These are phyloP conservation scores for Neurospora tetraspora DNA, from an alignment of 495 filamentous ascomycete species.

Conservation along the genomic window DNA sequence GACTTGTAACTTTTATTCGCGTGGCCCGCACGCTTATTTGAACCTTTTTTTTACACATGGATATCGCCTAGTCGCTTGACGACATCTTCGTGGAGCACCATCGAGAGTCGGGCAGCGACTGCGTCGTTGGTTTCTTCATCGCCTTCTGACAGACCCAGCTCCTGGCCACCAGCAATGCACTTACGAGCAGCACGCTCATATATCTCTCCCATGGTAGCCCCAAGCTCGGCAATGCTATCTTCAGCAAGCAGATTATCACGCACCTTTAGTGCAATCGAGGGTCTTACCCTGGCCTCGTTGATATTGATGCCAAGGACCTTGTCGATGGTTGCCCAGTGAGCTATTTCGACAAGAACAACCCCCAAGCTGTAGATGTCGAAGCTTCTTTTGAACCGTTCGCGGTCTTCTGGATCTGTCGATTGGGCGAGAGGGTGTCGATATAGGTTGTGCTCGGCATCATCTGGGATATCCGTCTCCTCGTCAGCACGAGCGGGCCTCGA, in stretches of 20 bases:
- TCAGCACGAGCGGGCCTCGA: slow-evolving; percentile 38
- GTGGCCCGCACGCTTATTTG: background rate
- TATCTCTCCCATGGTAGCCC: slow-evolving; percentile 22
- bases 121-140: slow-evolving; percentile 27
- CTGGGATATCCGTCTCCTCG: slow-evolving; percentile 43
- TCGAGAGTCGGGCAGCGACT: slow-evolving; percentile 20
- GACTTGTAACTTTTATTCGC: background rate
- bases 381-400: slow-evolving; percentile 34
- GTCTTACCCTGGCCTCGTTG: slow-evolving; percentile 13
- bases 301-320: slow-evolving; percentile 30
- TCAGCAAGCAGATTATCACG: slow-evolving; percentile 17
- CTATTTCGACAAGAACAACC: slow-evolving; percentile 44
- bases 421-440: slow-evolving; percentile 41
- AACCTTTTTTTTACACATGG: slow-evolving; percentile 18
- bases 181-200: slow-evolving; percentile 23
- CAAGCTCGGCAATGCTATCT: slow-evolving; percentile 20
- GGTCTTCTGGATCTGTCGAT: slow-evolving; percentile 21
- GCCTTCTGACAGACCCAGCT: slow-evolving; percentile 15
- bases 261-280: slow-evolving; percentile 21
- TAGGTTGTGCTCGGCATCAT: slow-evolving; percentile 33
- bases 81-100: slow-evolving; percentile 26
- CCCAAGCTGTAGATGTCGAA: slow-evolving; percentile 50
- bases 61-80: slow-evolving; percentile 27
- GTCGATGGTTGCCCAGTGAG: slow-evolving; percentile 43
- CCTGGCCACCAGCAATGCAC: slow-evolving; percentile 23